phyloP scores from a whole-genome alignment of 805 yeast species.

The Schizosaccharomyces osmophilus region DNA sequence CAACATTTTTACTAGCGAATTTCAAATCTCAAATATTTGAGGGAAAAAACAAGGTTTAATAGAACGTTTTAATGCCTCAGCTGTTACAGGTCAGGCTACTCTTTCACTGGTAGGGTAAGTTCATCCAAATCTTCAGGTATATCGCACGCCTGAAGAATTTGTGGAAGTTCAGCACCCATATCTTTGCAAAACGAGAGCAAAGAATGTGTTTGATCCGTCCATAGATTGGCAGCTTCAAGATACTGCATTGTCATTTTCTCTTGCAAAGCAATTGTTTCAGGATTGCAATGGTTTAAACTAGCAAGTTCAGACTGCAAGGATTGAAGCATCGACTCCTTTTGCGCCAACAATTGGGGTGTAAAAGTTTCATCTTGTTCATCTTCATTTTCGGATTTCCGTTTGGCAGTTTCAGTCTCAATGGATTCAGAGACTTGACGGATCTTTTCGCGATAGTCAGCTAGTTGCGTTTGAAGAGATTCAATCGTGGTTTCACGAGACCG shows the following conservation, averaged over 20 bases:
- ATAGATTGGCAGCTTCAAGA: conserved; percentile 2
- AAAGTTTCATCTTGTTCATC: conserved; percentile 3
- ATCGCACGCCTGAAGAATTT: conserved; percentile 16
- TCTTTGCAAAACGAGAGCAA: conserved; percentile 17
- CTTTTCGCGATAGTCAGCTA: conserved; percentile 1
- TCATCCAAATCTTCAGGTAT: conserved; percentile 22
- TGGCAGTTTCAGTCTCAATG: background rate
- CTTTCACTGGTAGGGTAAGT: background rate
- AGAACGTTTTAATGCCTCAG: too few relatives aligned
- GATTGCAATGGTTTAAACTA: conserved; percentile 6
- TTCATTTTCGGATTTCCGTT: background rate
- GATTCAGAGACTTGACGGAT: background rate
- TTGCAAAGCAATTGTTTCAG: conserved; percentile 4
- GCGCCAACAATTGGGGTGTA: background rate
- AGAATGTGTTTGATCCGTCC: conserved; percentile 21
- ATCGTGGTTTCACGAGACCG: conserved; percentile 5
- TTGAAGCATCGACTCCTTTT: conserved; percentile 3
- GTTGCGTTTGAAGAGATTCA: conserved; percentile 3
- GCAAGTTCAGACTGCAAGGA: conserved; percentile 1
- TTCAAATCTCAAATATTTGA: too few relatives aligned
- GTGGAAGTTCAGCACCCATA: conserved; percentile 10
- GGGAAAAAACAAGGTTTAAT: too few relatives aligned
- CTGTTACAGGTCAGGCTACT: background rate
- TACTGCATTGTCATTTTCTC: conserved; percentile 4
- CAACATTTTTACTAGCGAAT: too few relatives aligned